Evolutionary conservation across 495 filamentous ascomycete genomes (phyloP), one percentile per base, ranked within the genome.

Genomic region (Friedmanniomyces simplex): DNA sequence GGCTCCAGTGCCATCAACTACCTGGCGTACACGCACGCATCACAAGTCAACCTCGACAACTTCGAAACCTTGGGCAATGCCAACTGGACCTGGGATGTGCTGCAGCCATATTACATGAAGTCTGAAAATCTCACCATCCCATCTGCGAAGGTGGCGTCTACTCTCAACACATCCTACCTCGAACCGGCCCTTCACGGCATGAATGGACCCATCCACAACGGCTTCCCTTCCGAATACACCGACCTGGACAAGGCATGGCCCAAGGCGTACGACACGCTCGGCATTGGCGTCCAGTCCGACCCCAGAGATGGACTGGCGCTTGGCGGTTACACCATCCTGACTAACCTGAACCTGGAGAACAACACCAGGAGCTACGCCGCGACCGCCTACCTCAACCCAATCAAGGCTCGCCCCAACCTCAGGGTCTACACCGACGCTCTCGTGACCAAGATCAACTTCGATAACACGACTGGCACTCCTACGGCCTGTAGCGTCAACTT

Each of bases 101-200:
- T 68, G 1, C 16, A 11, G 21, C 64, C 61, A 0, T 68, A 68
- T 41, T 61, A 64, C 36, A 28, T 53, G 53, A 68, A 66, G 49
- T 32, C 54, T 13, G 37, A 57, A 51, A 41, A 37, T 39, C 45
- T 60, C 42, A 46, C 43, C 12, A 34, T 26, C 6, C 53, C 53
- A 13, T 12, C 2, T 22, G 2, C 26, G 5, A 8, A 39, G 25
- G 54, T 50, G 25, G 30, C 32, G 43, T 14, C 25, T 4, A 43
- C 8, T 39, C 34, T 50, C 10, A 49, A 57, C 30, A 39, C 32
- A 16, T 39, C 26, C 6, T 22, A 21, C 43, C 26, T 57, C 21
- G 28, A 55, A 8, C 24, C 42, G 8, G n/a, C 25, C 13, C 1
- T 36, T 24, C 46, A 42, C 30, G 54, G 54, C 30, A 36, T 24